Conservation (phyloP, 2,329 filamentous ascomycete genomes). For the Ambrosiella cleistominuta region DNA sequence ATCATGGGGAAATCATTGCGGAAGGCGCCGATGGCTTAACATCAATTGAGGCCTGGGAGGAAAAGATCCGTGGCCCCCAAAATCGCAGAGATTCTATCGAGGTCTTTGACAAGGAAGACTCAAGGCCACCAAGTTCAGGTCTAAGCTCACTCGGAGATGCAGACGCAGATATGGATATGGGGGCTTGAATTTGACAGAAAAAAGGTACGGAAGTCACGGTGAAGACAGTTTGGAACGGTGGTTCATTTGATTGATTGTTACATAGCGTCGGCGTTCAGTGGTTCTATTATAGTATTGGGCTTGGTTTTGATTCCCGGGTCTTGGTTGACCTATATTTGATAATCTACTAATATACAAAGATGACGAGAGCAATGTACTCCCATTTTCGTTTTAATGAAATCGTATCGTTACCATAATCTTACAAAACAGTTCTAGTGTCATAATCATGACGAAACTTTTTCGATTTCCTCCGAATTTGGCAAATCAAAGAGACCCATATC, state of each 20-base stretch:
- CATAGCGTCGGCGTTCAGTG: conserved; percentile 28
- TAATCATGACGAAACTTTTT: conserved; percentile 6
- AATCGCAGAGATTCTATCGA: background rate
- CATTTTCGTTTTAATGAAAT: background rate
- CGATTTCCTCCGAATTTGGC: background rate
- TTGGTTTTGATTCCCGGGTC: background rate
- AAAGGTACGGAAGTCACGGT: conserved; percentile 16
- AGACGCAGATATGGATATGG: conserved; percentile 25
- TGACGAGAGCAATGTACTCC: background rate
- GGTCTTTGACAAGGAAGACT: conserved; percentile 16
- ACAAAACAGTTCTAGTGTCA: background rate
- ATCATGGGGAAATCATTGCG: conserved; percentile 54
- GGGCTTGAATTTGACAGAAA: conserved; percentile 23
- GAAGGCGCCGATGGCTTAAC: conserved; percentile 50
- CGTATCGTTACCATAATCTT: background rate
- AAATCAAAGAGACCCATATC: conserved; percentile 28
- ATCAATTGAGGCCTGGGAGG: conserved; percentile 49
- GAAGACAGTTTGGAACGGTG: background rate
- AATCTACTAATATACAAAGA: conserved; percentile 6
- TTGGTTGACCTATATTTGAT: background rate
- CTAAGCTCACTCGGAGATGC: conserved; percentile 38
- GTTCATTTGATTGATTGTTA: conserved; percentile 15
- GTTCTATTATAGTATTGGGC: conserved; percentile 1
- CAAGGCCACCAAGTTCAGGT: conserved; percentile 34
- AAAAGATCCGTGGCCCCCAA: conserved; percentile 20